Conservation (phyloP, 2,329 filamentous ascomycete species). For the Fusarium verticillioides region DNA sequence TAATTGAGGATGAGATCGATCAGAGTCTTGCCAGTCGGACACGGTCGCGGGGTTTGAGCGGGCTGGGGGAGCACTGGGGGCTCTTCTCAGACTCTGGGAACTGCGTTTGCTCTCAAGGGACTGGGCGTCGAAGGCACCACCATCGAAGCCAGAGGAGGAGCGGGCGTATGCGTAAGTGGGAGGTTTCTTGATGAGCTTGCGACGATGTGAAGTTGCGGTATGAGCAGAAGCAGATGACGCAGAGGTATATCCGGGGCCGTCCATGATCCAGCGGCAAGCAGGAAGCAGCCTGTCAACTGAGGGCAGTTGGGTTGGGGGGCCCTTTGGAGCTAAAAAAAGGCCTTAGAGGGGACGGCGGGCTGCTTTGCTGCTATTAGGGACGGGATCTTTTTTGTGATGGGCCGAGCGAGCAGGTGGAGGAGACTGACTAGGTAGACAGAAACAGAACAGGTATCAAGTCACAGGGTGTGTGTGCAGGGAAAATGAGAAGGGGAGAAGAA, state of each 20-base stretch:
- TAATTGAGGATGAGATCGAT: slow-evolving; percentile 45
- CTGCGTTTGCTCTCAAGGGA: slow-evolving; percentile 72
- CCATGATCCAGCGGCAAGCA: slow-evolving; percentile 56
- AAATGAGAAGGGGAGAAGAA: slow-evolving; percentile 14
- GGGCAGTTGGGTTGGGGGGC: slow-evolving; percentile 28
- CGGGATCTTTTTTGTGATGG: slow-evolving; percentile 41
- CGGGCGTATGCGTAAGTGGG: slow-evolving; percentile 61
- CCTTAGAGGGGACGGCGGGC: slow-evolving; percentile 40
- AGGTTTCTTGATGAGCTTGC: slow-evolving; percentile 72
- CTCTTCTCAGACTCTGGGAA: slow-evolving; percentile 70
- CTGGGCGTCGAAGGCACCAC: slow-evolving; percentile 61
- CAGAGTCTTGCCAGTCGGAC: slow-evolving; percentile 56
- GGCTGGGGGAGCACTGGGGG: slow-evolving; percentile 68
- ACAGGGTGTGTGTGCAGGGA: slow-evolving; percentile 43
- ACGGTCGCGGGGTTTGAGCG: slow-evolving; percentile 61
- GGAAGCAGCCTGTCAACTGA: slow-evolving; percentile 37
- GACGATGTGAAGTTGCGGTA: slow-evolving; percentile 64
- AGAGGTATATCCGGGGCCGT: slow-evolving; percentile 54
- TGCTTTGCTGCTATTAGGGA: slow-evolving; percentile 37
- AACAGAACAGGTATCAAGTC: slow-evolving; percentile 22
- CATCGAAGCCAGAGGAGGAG: slow-evolving; percentile 63
- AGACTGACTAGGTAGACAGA: slow-evolving; percentile 24
- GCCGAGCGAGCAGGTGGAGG: slow-evolving; percentile 41
- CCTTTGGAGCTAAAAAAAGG: slow-evolving; percentile 41
- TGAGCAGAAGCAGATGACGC: slow-evolving; percentile 47